These are phyloP conservation scores for Ophiocordyceps sinensis DNA, from an alignment of 2,329 filamentous ascomycete species.

Conservation along the genomic window DNA sequence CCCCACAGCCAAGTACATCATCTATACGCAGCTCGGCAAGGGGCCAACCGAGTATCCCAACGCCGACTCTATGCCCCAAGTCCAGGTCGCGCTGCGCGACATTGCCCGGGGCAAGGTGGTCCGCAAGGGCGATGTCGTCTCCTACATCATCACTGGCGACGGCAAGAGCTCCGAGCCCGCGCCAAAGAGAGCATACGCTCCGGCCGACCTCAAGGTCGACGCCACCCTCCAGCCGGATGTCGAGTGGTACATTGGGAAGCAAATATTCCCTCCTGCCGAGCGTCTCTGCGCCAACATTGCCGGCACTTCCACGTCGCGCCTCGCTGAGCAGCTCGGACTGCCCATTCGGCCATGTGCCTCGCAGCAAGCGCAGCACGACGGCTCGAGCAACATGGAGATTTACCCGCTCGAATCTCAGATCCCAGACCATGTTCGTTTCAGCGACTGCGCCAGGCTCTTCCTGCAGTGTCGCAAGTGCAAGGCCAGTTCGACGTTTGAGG, in stretches of 20 bases:
- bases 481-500: constrained; percentile 57
- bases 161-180: constrained; percentile 50
- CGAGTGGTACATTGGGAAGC: constrained; percentile 97
- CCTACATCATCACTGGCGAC: constrained; percentile 81
- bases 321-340: constrained; percentile 87
- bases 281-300: constrained; percentile 92
- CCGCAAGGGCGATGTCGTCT: constrained; percentile 89
- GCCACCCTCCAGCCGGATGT: constrained; percentile 70
- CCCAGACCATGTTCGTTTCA: constrained; percentile 79
- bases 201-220: constrained; percentile 67
- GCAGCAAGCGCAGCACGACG: constrained; percentile 28
- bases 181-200: constrained; percentile 79
- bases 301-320: constrained; percentile 76
- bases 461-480: constrained; percentile 77
- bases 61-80: constrained; percentile 87
- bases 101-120: constrained; percentile 75
- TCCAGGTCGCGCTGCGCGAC: constrained; percentile 85
- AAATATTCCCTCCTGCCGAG: constrained; percentile 95
- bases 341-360: constrained; percentile 72
- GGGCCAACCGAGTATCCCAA: constrained; percentile 88
- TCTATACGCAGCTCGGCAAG: constrained; percentile 95
- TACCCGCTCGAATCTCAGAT: constrained; percentile 90
- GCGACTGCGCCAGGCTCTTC: constrained; percentile 59
- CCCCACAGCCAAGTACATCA: constrained; percentile 80
- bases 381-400: constrained; percentile 51